Base-by-base conservation (phyloP, 257 asterid genomes). In the Solanum medicagineum region DNA sequence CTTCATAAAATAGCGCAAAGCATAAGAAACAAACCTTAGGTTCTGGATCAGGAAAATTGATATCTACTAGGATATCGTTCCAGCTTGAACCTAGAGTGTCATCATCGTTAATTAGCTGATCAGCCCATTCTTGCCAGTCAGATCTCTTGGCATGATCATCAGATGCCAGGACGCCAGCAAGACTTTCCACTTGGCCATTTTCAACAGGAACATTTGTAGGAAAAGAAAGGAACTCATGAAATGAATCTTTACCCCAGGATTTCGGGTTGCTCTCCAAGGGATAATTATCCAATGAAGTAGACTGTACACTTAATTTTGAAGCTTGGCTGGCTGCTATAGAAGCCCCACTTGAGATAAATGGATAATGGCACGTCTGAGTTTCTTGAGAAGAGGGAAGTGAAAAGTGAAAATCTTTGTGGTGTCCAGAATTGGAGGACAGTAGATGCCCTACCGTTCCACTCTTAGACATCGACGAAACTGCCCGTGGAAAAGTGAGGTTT, bases 101-200 rank as follows among this genome's bases (percentile, higher is more conserved):
- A 73, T 94, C 96, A 36, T 87, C 92, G n/a, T 89, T 85, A 85
- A 93, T 89, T 70, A 93, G 87, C 89, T 93, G 92, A 69, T 94
- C 92, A 0, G 92, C 94, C 98, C 97, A 93, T 84, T 92, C 95
- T 73, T 87, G 90, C 97, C 94, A 94, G 84, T 93, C 95, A 51
- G 90, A 87, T 90, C 89, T 90, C 90, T 65, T 92, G 47, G 49
- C 81, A 80, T 85, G 87, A 49, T 90, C 94, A 65, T 89, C 92
- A 29, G 92, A 88, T 20, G 84, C 84, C 85, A 84, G 86, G 44
- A 87, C 85, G 13, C 88, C 89, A 10, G 90, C 49, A 84, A 86
- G 77, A 42, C 84, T 87, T 80, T 91, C 98, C 55, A 88, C 89
- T 75, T 86, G 92, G 83, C 86, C 92, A 88, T 89, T 89, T 42